phyloP scores from a whole-genome alignment of 1,139 yeast genomes.

The Yamadazyma triangularis region DNA sequence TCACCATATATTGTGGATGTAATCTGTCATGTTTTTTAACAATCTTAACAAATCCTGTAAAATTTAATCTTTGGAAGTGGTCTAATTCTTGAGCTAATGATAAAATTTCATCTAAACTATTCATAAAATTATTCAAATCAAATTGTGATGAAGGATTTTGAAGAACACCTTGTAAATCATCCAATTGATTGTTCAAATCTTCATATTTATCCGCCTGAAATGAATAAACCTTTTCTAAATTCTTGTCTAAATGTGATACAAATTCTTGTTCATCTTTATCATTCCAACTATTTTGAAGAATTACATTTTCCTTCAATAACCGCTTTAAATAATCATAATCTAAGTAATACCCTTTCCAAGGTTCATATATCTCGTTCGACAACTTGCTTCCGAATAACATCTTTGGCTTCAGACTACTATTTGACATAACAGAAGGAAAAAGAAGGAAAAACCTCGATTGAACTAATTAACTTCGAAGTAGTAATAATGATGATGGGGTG shows the following conservation, averaged over 20 bases:
- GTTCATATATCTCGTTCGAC: slow-evolving; percentile 75
- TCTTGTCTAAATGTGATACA: slow-evolving; percentile 76
- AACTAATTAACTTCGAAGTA: no score
- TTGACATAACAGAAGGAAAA: background rate
- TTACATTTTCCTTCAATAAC: slow-evolving; percentile 73
- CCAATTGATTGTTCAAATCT: slow-evolving; percentile 60
- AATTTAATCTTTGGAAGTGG: slow-evolving; percentile 84
- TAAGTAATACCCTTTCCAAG: slow-evolving; percentile 85
- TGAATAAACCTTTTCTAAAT: slow-evolving; percentile 87
- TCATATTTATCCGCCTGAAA: slow-evolving; percentile 75
- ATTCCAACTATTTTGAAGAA: slow-evolving; percentile 56
- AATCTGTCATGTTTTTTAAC: slow-evolving; percentile 94
- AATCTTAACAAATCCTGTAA: slow-evolving; percentile 90
- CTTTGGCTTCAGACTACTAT: slow-evolving; percentile 10
- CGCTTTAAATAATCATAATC: slow-evolving; percentile 76
- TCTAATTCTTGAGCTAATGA: slow-evolving; percentile 81
- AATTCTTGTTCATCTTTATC: slow-evolving; percentile 81
- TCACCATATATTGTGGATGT: slow-evolving; percentile 81
- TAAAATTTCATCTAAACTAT: slow-evolving; percentile 66
- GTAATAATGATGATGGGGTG: no score
- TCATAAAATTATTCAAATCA: slow-evolving; percentile 55
- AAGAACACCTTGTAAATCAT: slow-evolving; percentile 52
- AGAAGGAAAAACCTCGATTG: no score
- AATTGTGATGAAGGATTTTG: slow-evolving; percentile 29
- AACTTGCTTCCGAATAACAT: slow-evolving; percentile 89